A percentile compares a stretch with the other conserved stretches of the same genome.
Conservation (phyloP, 148 eudicot species). For the Cornus controversa region DNA sequence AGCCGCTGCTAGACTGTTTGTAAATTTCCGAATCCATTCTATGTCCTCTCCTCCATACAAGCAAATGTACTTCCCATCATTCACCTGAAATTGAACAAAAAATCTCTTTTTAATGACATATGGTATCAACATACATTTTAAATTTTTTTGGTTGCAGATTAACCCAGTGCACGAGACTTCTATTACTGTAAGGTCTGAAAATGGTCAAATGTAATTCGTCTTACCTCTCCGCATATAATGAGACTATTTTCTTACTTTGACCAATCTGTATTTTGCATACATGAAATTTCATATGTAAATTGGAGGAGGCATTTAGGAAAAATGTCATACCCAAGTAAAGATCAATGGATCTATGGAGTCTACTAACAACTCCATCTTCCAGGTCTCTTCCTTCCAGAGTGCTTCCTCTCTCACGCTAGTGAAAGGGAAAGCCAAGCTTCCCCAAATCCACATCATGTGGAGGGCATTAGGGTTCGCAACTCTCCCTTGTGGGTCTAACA, state of each 20-base stretch:
- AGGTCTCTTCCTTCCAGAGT: constrained; percentile 50
- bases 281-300: no score
- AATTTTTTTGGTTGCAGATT: no score
- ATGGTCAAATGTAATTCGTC: no score
- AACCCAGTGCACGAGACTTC: no score
- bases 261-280: no score
- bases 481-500: constrained; percentile 68
- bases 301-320: no score
- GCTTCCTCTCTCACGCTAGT: constrained; percentile 50
- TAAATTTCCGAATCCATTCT: constrained; percentile 66
- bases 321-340: constrained; percentile 53
- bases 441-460: constrained; percentile 92
- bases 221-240: no score
- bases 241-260: no score
- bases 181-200: no score
- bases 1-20: constrained; percentile 28
- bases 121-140: no score
- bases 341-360: constrained; percentile 58
- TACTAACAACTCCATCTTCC: constrained; percentile 64
- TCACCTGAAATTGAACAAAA: neutral
- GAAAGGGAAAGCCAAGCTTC: constrained; percentile 68
- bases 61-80: constrained; percentile 47
- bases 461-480: constrained; percentile 59
- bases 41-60: constrained; percentile 82
- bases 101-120: no score